Percentiles rank a stretch among this genome's conserved stretches.
Conservation (phyloP, 345 rosid genomes). For the Boechera retrofracta region DNA sequence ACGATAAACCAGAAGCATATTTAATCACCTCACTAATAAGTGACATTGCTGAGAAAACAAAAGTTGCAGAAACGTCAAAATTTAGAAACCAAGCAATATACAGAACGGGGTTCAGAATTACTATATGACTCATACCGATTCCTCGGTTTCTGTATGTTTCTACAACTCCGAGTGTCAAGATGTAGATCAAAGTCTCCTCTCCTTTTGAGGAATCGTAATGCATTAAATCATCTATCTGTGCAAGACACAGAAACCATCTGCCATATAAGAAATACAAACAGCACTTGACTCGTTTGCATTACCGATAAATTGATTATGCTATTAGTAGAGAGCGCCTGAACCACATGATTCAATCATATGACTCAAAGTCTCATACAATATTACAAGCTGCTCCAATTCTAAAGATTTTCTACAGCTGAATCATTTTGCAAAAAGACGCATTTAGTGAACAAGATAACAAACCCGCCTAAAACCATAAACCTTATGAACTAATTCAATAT, state of each 20-base stretch:
- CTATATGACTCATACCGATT: slow-evolving; percentile 55
- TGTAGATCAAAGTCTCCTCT: slow-evolving; percentile 77
- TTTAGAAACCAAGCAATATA: not conserved
- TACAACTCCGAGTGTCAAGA: slow-evolving; percentile 82
- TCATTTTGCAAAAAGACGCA: not conserved
- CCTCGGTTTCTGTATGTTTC: slow-evolving; percentile 78
- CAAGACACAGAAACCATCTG: slow-evolving; percentile 44
- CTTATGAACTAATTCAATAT: too few relatives aligned
- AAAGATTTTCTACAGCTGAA: not conserved
- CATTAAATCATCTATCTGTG: slow-evolving; percentile 82
- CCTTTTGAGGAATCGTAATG: slow-evolving; percentile 60
- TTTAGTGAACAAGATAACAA: not conserved
- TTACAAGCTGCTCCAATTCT: slow-evolving; percentile 1
- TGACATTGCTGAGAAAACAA: slow-evolving; percentile 58
- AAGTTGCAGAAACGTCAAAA: slow-evolving; percentile 14
- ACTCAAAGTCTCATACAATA: not conserved
- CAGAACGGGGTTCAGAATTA: not conserved
- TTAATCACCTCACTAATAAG: slow-evolving; percentile 72
- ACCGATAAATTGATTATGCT: too few relatives aligned
- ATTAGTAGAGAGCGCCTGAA: not conserved
- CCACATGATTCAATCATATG: not conserved
- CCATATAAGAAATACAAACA: slow-evolving; percentile 29
- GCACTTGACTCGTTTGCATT: not conserved
- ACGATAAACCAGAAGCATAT: slow-evolving; percentile 65
- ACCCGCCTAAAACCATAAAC: too few relatives aligned